Evolutionary conservation across 108 stramenopile genomes (phyloP).

Genomic region (Asterionellopsis glacialis): DNA sequence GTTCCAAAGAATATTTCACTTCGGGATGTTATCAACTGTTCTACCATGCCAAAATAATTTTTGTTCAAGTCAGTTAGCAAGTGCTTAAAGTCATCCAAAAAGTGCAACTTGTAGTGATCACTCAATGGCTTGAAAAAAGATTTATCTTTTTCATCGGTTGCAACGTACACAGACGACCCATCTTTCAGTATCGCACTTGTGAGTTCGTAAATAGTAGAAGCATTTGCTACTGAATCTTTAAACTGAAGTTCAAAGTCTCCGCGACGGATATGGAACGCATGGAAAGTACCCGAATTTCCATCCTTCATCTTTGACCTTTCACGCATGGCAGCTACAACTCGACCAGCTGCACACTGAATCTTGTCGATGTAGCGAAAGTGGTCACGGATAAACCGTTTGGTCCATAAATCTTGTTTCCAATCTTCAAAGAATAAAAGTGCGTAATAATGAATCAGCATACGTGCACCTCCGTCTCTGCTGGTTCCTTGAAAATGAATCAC

Average conservation of each 20-base stretch:
- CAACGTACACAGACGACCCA: conserved; percentile 58
- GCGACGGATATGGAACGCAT: conserved; percentile 84
- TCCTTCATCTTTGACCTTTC: conserved; percentile 37
- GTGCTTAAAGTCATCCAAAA: conserved; percentile 78
- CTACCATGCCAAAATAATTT: conserved; percentile 84
- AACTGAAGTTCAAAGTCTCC: conserved; percentile 67
- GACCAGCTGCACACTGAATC: conserved; percentile 87
- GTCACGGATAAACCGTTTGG: conserved; percentile 84
- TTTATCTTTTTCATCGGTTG: conserved; percentile 75
- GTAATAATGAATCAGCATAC: conserved; percentile 88
- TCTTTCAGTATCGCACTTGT: conserved; percentile 22
- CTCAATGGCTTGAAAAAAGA: conserved; percentile 73
- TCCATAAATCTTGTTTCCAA: conserved; percentile 75
- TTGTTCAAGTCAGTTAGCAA: conserved; percentile 61
- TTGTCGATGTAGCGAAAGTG: conserved; percentile 88
- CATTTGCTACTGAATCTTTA: conserved; percentile 32
- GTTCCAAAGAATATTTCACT: conserved; percentile 71
- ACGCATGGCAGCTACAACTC: conserved; percentile 67
- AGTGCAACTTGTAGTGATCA: conserved; percentile 64
- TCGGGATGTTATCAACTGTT: conserved; percentile 72
- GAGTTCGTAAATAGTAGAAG: conserved; percentile 30
- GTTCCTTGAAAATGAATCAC: conserved; percentile 53
- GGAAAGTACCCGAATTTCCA: conserved; percentile 58
- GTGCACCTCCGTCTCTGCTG: conserved; percentile 35
- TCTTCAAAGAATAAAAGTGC: conserved; percentile 87